A percentile compares a stretch with the other conserved stretches of the same genome.
These are phyloP conservation scores for Tylopilus felleus DNA, from an alignment of 768 basidiomycete genomes.

Conservation along the genomic window DNA sequence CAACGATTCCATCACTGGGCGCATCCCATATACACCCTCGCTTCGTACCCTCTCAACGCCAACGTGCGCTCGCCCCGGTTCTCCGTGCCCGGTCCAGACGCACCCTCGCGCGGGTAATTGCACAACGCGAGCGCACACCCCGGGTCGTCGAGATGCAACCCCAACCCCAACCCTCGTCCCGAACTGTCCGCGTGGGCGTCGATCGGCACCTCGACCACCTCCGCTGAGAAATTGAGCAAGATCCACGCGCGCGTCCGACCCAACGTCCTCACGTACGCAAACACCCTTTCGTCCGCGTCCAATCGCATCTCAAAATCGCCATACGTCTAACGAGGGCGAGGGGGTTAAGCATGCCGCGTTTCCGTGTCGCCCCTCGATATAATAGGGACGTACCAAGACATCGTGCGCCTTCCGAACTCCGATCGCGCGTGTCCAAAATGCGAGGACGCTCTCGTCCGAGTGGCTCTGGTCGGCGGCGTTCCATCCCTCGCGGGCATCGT, in stretches of 20 bases:
- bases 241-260: conserved; percentile 35
- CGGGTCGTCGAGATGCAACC: not conserved
- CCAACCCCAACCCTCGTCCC: not conserved
- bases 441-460: conserved; percentile 43
- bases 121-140: conserved; percentile 20
- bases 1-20: not conserved
- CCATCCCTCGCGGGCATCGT: conserved; percentile 48
- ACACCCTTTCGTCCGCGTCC: conserved; percentile 44
- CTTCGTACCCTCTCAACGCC: conserved; percentile 29
- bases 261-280: conserved; percentile 50
- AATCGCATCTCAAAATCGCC: conserved; percentile 57
- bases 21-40: conserved; percentile 17
- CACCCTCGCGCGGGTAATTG: conserved; percentile 18
- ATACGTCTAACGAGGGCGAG: conserved; percentile 41
- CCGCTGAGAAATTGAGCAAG: conserved; percentile 45
- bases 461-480: conserved; percentile 38
- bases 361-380: not conserved
- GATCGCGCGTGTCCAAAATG: conserved; percentile 61
- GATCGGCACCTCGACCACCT: conserved; percentile 19
- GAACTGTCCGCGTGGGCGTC: not conserved
- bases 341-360: no score
- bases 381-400: conserved; percentile 47
- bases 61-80: not conserved
- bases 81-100: not conserved
- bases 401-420: conserved; percentile 49